Base-by-base conservation (phyloP, 2,329 filamentous ascomycete genomes). In the Teratosphaeria nubilosa region DNA sequence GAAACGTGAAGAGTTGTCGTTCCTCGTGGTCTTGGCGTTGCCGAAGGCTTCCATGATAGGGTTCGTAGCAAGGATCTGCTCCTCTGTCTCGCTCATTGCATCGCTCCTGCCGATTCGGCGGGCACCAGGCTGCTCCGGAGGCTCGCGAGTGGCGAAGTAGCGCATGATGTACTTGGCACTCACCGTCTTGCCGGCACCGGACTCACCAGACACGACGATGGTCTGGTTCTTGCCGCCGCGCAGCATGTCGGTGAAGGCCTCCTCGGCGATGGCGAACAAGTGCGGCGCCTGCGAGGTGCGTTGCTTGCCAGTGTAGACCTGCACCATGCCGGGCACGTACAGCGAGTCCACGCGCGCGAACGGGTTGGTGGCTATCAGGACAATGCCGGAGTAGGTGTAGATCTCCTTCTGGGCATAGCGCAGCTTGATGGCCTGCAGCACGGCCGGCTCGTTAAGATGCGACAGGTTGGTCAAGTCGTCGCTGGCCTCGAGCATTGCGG, bases 111-210 rank as follows among this genome's bases (percentile, higher is more conserved):
- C 89, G 75, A 90, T 94, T 57, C 81, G 81, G 68, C 88, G 86
- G 63, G 85, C 86, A 54, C 87, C 86, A 16, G 90, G 87, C 72
- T 91, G 89, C 68, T 95, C 90, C 58, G 94, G 91, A 7, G 91
- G 87, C 75, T 96, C 94, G 82, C 94, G 86, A 51, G 94, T 99
- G 62, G 94, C 94, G 75, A 99, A 99, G 78, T 99, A 99, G 69
- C 94, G 86, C 94, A 99, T 99, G 73, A 99, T 97, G 77, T 99
- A 97, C 78, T 99, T 99, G 68, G 94, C 94, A 76, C 92, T 97
- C 73, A 99, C 94, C 5, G 94, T 99, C 79, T 99, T 99, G 70
- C 94, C 94, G 63, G 94, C 94, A 82, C 94, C 94, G 57, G 94
- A 99, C 76, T 99, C 94, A 73, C 94, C 94, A 37, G 94, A 99